phyloP scores from a whole-genome alignment of 192 early-diverging fungal genomes.

The Gryganskiella cystojenkinii region DNA sequence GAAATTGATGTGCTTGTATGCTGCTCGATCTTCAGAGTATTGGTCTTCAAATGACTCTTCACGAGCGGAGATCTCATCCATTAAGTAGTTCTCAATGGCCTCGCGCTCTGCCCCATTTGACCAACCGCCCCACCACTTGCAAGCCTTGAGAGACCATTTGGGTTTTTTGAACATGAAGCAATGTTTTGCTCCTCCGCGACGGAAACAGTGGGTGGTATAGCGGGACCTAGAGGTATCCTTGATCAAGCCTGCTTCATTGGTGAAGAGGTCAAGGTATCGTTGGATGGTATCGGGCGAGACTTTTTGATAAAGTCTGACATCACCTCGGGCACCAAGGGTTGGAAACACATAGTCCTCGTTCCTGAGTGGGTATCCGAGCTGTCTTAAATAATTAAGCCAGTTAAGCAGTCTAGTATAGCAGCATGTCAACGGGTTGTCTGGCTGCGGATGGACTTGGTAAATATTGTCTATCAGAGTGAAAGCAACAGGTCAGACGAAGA shows the following conservation, averaged over 20 bases:
- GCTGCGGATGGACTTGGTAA: no score
- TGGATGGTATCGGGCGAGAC: not conserved
- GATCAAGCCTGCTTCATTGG: not conserved
- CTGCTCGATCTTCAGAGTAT: no score
- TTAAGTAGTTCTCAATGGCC: no score
- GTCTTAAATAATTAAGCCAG: not conserved
- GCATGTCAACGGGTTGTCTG: no score
- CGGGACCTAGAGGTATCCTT: not conserved
- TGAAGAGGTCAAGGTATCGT: not conserved
- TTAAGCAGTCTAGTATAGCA: not conserved
- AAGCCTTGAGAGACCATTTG: conserved; percentile 1
- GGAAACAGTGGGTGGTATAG: conserved; percentile 9
- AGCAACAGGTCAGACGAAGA: not conserved
- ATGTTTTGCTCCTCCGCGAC: conserved; percentile 10
- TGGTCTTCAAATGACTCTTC: no score
- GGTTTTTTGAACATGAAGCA: not conserved
- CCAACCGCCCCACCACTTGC: conserved; percentile 18
- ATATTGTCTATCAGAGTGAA: not conserved
- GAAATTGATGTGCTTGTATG: no score
- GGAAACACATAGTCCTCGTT: not conserved
- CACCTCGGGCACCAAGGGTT: not conserved
- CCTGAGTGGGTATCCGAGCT: not conserved
- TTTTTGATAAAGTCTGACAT: not conserved
- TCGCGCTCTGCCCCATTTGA: no score
- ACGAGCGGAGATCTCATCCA: no score